Evolutionary conservation across 2,329 filamentous ascomycete species (phyloP), one percentile per base, ranked within the genome.

Genomic region (Beauveria brongniartii): DNA sequence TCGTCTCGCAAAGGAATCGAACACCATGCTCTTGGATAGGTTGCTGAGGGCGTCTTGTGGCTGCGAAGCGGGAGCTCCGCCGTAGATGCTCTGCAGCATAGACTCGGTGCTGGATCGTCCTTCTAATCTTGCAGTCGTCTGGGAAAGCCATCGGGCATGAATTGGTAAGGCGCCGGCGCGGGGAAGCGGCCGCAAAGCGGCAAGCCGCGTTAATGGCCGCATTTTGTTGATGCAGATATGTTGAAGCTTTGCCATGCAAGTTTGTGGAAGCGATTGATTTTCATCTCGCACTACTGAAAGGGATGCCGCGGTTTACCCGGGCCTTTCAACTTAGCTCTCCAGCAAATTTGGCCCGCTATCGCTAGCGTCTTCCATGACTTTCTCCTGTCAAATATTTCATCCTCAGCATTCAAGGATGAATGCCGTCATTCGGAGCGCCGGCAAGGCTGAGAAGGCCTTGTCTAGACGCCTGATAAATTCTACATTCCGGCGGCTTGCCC

Each of bases 371-470:
- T 50, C 53, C 59, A 61, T 51, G 40, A 43, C 46, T 26, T 61
- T 61, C 59, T 61, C 52, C 59, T 60, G 53, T 55, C 53, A 58
- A 59, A 44, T 51, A 24, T 52, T 52, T 65, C 64, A 62, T 63
- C 62, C 64, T 66, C 64, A 63, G 62, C 59, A 63, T 61, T 52
- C 63, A 68, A 77, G 69, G 55, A 82, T 82, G 80, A 77, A 75
- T 68, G 74, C 77, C 62, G 67, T 80, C 61, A 71, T 75, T 66
- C 76, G 69, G 75, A 78, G 75, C 74, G 76, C 69, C 60, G 67
- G 66, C 48, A 72, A 73, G 65, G 71, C 77, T 66, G 72, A 78
- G 64, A 71, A 71, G 66, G 73, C 73, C 65, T 69, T 58, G 74
- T 77, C 50, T 40, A 60, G 74, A 61, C 73, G 75, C 63, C 55